Base-by-base conservation (phyloP, 2,329 filamentous ascomycete species). In the Colletotrichum higginsianum region DNA sequence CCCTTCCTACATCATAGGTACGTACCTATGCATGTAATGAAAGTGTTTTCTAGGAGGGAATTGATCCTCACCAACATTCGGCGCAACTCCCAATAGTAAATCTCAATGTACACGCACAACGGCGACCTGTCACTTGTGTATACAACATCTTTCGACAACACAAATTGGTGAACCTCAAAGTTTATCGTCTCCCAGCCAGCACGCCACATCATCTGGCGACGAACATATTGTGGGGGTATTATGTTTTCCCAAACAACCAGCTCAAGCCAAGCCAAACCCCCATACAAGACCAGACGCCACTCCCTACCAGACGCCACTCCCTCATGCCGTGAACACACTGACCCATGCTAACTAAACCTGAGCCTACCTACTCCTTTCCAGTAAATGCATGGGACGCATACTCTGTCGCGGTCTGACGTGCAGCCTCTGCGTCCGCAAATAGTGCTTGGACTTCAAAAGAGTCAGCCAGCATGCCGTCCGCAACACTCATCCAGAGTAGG, bases 401-500 rank as follows among this genome's bases (percentile, higher is more conserved):
- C 66, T 76, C 79, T 53, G 82, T 83, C 44, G 83, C 85, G 75
- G 82, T 81, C 47, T 84, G 80, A 75, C 81, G 82, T 65, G 85
- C 82, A 58, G 76, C 75, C 57, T 76, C 77, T 12, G 85, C 84
- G 72, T 86, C 83, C 4, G 81, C 79, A 47, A 79, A 77, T 76
- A 92, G 90, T 26, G 93, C 93, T 77, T 93, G 90, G 66, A 93
- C 88, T 76, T 94, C 93, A 74, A 92, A 88, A 26, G 91, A 94
- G 76, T 94, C 90, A 1, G 91, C 91, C 58, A 96, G 85, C 88
- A 96, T 92, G 26, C 92, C 92, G 75, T 93, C 91, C 1, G 93
- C 92, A 9, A 97, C 94, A 77, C 92, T 95, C 83, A 91, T 91
- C 93, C 93, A 95, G 61, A 95, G 82, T 18, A 90, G 84, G 77